Conservation (phyloP, 225 moss, liverwort and hornwort species). For the Neckera pumila region DNA sequence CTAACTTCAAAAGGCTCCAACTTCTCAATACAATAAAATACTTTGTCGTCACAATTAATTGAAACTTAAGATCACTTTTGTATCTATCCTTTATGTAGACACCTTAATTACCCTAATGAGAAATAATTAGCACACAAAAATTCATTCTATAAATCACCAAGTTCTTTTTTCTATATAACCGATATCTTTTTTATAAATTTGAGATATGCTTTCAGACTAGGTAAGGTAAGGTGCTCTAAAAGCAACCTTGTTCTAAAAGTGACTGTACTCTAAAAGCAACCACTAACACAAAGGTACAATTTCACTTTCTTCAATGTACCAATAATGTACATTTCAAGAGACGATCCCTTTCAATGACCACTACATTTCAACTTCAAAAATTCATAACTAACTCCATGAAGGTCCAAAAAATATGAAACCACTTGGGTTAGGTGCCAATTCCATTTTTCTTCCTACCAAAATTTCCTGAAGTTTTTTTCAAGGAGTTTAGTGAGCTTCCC, state of each 20-base stretch:
- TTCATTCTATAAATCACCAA: background rate
- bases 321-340: background rate
- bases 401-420: background rate
- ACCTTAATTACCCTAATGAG: background rate
- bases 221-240: no score
- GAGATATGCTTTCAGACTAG: no score
- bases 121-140: background rate
- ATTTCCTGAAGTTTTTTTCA: background rate
- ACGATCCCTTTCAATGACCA: accelerated
- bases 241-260: no score
- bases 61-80: background rate
- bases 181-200: no score
- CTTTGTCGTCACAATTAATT: background rate
- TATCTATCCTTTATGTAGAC: background rate
- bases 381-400: background rate
- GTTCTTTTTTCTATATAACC: no score
- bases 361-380: background rate
- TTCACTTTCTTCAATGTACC: background rate
- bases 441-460: background rate
- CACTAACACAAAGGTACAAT: background rate
- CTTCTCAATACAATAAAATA: background rate
- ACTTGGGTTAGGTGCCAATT: background rate
- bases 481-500: no score
- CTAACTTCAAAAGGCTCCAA: background rate
- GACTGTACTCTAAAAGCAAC: background rate